Evolutionary conservation across 139 green algal genomes (phyloP).

Genomic region (Chlorella sp.): DNA sequence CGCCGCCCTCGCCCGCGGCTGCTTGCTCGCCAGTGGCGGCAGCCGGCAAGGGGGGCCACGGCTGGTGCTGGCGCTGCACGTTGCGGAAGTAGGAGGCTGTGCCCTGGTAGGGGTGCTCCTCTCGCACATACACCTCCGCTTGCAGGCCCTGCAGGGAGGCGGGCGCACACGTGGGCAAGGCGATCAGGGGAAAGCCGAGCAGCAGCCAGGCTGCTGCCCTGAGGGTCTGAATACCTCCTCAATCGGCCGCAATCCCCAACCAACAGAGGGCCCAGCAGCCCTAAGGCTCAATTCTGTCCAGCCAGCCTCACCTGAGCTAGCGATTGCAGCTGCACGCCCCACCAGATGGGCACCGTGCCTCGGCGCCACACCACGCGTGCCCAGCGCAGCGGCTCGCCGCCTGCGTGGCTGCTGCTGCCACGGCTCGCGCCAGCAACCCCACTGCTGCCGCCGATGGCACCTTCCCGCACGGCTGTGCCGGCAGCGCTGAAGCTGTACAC

Average conservation of each 20-base stretch:
- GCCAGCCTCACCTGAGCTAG: slow-evolving; percentile 32
- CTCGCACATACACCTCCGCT: slow-evolving; percentile 83
- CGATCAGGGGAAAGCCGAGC: not conserved
- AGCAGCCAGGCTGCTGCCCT: not conserved
- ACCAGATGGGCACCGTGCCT: slow-evolving; percentile 88
- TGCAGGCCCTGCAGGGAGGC: slow-evolving; percentile 39
- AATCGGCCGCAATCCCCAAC: not conserved
- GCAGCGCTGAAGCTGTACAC: not conserved
- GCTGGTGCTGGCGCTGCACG: slow-evolving; percentile 79
- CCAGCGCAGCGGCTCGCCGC: slow-evolving; percentile 56
- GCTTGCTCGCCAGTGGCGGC: not conserved
- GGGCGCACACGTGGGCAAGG: too few relatives aligned
- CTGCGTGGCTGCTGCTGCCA: not conserved
- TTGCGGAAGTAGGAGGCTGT: slow-evolving; percentile 82
- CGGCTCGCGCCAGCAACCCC: not conserved
- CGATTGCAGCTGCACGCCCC: slow-evolving; percentile 66
- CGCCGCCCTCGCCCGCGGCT: not conserved
- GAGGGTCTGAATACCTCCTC: not conserved
- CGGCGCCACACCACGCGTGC: slow-evolving; percentile 85
- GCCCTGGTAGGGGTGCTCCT: slow-evolving; percentile 83
- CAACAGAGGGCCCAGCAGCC: not conserved
- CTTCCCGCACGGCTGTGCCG: too few relatives aligned
- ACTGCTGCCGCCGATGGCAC: not conserved
- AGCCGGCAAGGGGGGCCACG: not conserved
- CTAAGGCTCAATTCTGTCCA: too few relatives aligned